These are phyloP conservation scores for Leptographium lundbergii DNA, from an alignment of 2,329 filamentous ascomycete species.

Conservation along the genomic window DNA sequence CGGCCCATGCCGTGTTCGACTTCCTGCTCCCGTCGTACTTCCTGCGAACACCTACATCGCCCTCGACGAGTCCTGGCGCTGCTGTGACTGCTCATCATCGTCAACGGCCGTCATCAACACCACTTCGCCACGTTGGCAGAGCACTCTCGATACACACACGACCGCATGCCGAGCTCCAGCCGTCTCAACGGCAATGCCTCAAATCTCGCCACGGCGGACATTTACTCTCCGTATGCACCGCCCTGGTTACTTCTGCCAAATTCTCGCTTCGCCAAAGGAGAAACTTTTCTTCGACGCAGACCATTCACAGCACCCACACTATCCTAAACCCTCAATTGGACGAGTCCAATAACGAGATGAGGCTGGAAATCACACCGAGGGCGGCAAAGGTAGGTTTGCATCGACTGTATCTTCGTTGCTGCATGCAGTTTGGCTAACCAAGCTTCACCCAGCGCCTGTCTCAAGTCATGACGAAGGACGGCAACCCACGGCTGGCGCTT, in stretches of 20 bases:
- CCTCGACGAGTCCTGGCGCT: neutral
- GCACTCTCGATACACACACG: neutral
- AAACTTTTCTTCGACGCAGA: slow-evolving; percentile 25
- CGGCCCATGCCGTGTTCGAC: neutral
- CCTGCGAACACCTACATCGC: neutral
- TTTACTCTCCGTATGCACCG: neutral
- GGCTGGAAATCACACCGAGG: slow-evolving; percentile 69
- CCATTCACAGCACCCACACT: slow-evolving; percentile 30
- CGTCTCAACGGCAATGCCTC: neutral
- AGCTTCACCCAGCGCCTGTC: slow-evolving; percentile 45
- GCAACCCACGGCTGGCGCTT: slow-evolving; percentile 71
- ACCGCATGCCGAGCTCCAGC: neutral
- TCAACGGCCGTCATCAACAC: neutral
- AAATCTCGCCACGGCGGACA: neutral
- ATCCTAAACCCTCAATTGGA: slow-evolving; percentile 63
- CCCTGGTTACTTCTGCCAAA: neutral
- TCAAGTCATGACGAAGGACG: slow-evolving; percentile 60
- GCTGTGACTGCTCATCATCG: neutral
- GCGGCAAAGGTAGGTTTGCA: slow-evolving; percentile 54
- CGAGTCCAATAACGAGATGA: slow-evolving; percentile 75
- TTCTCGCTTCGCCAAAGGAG: neutral
- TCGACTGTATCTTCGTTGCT: neutral
- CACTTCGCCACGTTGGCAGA: neutral
- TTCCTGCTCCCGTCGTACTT: neutral
- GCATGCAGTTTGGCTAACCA: neutral